These are phyloP conservation scores for Tephrocybe rancida DNA, from an alignment of 768 basidiomycete species.

Conservation along the genomic window DNA sequence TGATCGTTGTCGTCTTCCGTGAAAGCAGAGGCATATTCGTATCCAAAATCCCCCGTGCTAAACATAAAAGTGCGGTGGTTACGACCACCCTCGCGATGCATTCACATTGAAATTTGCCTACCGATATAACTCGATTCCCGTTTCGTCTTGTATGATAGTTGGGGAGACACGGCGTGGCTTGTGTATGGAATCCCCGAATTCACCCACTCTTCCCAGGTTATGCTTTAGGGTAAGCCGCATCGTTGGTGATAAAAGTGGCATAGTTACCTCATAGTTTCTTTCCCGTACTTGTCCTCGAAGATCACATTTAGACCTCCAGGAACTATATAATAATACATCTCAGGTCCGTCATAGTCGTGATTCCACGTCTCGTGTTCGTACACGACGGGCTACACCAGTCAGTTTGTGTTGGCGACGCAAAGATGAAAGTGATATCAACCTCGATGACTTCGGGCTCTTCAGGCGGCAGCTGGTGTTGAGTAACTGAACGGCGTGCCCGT, in stretches of 20 bases:
- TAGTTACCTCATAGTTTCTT: slow-evolving; percentile 66
- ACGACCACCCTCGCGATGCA: too few species aligned
- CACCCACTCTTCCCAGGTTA: slow-evolving; percentile 45
- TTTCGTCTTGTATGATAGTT: slow-evolving; percentile 60
- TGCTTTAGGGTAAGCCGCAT: too few species aligned
- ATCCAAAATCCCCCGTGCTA: slow-evolving; percentile 18
- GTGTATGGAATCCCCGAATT: slow-evolving; percentile 35
- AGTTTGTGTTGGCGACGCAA: neutral
- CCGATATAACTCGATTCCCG: slow-evolving; percentile 62
- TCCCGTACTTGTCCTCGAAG: slow-evolving; percentile 67
- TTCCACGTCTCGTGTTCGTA: slow-evolving; percentile 27
- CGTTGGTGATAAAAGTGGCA: neutral
- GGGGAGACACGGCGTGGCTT: slow-evolving; percentile 27
- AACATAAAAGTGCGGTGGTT: too few species aligned
- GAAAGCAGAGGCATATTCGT: neutral
- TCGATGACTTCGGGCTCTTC: slow-evolving; percentile 20
- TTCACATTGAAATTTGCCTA: slow-evolving; percentile 18
- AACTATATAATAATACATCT: slow-evolving; percentile 57
- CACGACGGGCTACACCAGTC: slow-evolving; percentile 16
- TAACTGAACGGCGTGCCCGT: neutral
- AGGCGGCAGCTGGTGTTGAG: neutral
- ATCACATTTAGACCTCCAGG: slow-evolving; percentile 67
- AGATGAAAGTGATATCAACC: slow-evolving; percentile 1
- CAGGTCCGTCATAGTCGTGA: slow-evolving; percentile 25
- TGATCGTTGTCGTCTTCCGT: neutral